Evolutionary conservation across 768 basidiomycete genomes (phyloP).

Genomic region (Suillus subaureus): DNA sequence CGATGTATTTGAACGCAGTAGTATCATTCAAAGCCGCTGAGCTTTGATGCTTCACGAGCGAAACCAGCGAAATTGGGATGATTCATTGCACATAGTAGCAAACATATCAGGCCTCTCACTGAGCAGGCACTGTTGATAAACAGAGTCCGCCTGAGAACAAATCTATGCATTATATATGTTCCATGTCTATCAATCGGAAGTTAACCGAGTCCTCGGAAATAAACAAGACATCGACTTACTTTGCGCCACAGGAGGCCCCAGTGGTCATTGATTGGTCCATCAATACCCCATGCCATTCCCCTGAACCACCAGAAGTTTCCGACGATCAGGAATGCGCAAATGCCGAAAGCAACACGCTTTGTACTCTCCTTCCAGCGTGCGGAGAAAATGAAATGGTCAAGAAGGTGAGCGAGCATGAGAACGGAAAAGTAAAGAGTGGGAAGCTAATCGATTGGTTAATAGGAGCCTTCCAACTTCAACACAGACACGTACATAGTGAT

Average conservation of each 20-base stretch:
- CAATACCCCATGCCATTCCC: slow-evolving; percentile 85
- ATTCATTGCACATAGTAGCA: neutral
- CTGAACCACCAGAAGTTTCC: slow-evolving; percentile 96
- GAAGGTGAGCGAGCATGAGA: slow-evolving; percentile 84
- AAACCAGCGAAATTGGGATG: neutral
- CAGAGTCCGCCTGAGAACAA: neutral
- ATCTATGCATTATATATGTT: slow-evolving; percentile 33
- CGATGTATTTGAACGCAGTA: neutral
- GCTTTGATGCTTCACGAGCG: neutral
- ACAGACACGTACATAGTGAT: slow-evolving; percentile 79
- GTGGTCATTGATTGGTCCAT: slow-evolving; percentile 83
- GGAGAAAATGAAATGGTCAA: slow-evolving; percentile 93
- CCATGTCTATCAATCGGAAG: slow-evolving; percentile 24
- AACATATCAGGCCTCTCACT: neutral
- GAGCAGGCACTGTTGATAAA: neutral
- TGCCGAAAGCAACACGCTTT: slow-evolving; percentile 73
- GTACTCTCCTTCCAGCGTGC: slow-evolving; percentile 63
- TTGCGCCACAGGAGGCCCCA: slow-evolving; percentile 81
- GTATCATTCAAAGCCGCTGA: neutral
- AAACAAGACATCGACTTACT: slow-evolving; percentile 34
- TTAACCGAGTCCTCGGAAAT: slow-evolving; percentile 11
- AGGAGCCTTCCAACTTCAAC: neutral
- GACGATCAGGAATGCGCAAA: slow-evolving; percentile 60
- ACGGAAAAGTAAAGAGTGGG: slow-evolving; percentile 98
- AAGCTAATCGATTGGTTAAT: slow-evolving; percentile 50